Conservation (phyloP, 352 stramenopile genomes). For the Globisporangium spiculum region DNA sequence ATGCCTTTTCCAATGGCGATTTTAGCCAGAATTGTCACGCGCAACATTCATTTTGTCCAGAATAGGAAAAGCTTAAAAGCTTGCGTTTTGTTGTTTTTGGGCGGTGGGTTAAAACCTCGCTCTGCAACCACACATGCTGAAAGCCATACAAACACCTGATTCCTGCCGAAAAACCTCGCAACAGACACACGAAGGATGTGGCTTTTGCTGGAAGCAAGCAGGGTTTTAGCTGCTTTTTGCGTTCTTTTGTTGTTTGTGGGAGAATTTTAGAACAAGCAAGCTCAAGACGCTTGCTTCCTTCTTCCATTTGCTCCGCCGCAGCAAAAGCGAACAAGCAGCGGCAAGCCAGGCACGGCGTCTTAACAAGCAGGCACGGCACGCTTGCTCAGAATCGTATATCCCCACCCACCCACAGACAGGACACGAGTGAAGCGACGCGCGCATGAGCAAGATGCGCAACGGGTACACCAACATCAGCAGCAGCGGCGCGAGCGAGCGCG, state of each 20-base stretch:
- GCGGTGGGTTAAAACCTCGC: slow-evolving; percentile 7
- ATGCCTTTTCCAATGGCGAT: background rate
- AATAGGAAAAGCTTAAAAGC: background rate
- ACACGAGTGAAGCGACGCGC: background rate
- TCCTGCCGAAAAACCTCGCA: background rate
- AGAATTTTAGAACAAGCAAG: too few species aligned
- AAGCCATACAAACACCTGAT: background rate
- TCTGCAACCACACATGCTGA: background rate
- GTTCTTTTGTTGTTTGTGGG: too few species aligned
- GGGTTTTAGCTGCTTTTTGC: too few species aligned
- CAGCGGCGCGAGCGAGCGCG: slow-evolving; percentile 13
- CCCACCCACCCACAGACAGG: background rate
- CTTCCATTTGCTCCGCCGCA: background rate
- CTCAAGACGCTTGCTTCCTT: background rate
- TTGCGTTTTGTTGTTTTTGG: background rate
- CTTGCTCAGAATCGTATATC: background rate
- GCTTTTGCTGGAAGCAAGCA: too few species aligned
- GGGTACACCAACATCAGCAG: slow-evolving; percentile 17
- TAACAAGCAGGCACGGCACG: background rate
- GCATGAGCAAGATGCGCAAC: slow-evolving; percentile 12
- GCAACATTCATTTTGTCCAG: background rate
- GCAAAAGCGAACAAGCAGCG: background rate
- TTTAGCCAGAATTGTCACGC: too few species aligned
- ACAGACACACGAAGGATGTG: background rate
- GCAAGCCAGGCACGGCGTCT: background rate